Base-by-base conservation (phyloP, 2,329 filamentous ascomycete genomes). In the Exophiala viscosa region DNA sequence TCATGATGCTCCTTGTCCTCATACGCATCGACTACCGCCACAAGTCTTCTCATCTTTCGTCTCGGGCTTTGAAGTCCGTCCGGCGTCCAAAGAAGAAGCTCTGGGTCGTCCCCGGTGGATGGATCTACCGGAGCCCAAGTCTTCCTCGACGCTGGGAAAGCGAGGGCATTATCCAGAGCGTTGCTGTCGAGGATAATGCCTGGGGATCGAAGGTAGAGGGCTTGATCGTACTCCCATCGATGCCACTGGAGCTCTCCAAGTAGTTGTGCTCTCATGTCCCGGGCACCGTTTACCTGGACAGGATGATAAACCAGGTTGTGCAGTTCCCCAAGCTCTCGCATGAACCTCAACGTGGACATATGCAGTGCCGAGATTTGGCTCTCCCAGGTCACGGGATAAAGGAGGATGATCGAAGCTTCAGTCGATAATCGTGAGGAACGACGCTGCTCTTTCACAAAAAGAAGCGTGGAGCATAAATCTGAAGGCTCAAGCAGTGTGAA, bases 341-440 rank as follows among this genome's bases (percentile, higher is more conserved):
- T 66, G 23, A 70, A 62, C 1, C 66, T 65, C 17, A 76, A 59
- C 0, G 70, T 70, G 11, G 60, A 62, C 1, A 64, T 60, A 34
- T 61, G 48, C 6, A 48, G 23, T 5, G 42, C 14, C 2, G 49
- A 45, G 3, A 33, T 45, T 8, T 50, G 47, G 5, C 46, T 47
- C 48, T 76, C 73, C 73, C 73, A 75, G 54, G 72, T 69, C 50
- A 68, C 63, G 6, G 73, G 73, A 57, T 76, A 76, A 58, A 76
- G 68, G 43, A 75, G 70, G n/a, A 76, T 61, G 9, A 70, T 69
- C 34, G 74, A 71, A 34, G 71, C 65, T 18, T 69, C 69, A 20
- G 63, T 65, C 1, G 66, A 55, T 33, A 75, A 62, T 14, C 65
- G 55, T 31, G 52, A 55, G 1, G 45, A 36, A 35, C 52, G 43